These are phyloP conservation scores for Aureobasidium sp. DNA, from an alignment of 2,329 filamentous ascomycete genomes.

Conservation along the genomic window DNA sequence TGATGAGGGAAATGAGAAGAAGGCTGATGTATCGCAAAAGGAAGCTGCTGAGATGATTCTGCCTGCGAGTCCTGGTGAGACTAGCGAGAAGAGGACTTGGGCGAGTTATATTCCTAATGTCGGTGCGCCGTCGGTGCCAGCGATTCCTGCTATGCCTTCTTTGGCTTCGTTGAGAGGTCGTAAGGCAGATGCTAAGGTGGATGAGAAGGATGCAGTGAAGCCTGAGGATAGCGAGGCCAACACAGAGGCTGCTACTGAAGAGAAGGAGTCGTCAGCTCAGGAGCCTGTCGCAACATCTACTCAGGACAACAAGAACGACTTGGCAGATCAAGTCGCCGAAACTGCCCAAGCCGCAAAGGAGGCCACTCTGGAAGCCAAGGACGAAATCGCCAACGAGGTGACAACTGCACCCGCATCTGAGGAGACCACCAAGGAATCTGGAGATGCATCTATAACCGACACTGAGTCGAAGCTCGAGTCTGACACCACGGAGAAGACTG, in stretches of 20 bases:
- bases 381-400: background rate
- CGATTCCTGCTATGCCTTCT: constrained; percentile 13
- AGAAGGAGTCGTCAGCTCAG: background rate
- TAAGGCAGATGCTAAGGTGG: constrained; percentile 16
- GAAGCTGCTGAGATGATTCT: constrained; percentile 16
- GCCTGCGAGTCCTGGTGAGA: constrained; percentile 17
- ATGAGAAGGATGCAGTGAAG: constrained; percentile 20
- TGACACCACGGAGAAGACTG: background rate
- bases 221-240: too few relatives aligned
- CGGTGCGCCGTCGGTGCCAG: background rate
- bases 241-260: background rate
- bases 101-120: constrained; percentile 24
- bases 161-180: constrained; percentile 11
- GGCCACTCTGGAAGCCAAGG: background rate
- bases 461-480: background rate
- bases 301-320: background rate
- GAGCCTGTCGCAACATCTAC: too few relatives aligned
- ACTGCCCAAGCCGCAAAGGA: background rate
- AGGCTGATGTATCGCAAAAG: constrained; percentile 23
- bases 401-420: background rate
- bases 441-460: background rate
- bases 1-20: constrained; percentile 27
- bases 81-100: constrained; percentile 21
- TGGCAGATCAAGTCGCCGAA: constrained; percentile 15
- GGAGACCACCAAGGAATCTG: background rate